Evolutionary conservation across 2,329 filamentous ascomycete species (phyloP), one percentile per base, ranked within the genome.

Genomic region (Calcarisporium arbuscula): DNA sequence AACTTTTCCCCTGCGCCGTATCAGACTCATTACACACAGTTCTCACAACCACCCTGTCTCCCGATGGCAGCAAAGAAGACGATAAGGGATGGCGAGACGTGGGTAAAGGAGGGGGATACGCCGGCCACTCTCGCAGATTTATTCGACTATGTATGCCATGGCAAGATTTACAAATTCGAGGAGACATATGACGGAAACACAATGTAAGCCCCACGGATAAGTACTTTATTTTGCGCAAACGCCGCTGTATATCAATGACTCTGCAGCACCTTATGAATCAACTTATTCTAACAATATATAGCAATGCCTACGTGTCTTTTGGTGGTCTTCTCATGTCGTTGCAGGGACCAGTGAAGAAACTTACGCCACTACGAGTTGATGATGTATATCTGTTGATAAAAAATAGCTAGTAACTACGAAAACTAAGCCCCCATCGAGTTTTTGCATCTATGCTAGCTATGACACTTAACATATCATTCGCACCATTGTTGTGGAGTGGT

Each of bases 311-410:
- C 62, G 74, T 94, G 49, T 95, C 88, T 2, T 98, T 95, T 52
- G 92, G 92, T 30, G 92, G 92, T 7, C 68, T 98, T 45, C 65
- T 98, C 51, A 81, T 96, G 65, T 87, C 83, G 51, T 73, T 98
- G 36, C 85, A 95, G 53, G 92, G 94, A 6, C 92, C 92, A 3
- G 92, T 94, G 62, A 94, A 92, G 72, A 95, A 95, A 69, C 77
- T 98, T 43, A 94, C 85, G 21, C 84, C 88, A 19, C 65, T 98
- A 54, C 79, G 88, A 51, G 90, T 95, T 52, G 92, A 98, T 59
- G 82, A 95, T 56, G 80, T 94, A 44, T 98, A 98, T 58, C 74
- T 98, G 41, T 73, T 96, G 41, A 70, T 94, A 49, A 98, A 95
- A 78, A 95, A 94, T n/a, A n/a, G n/a, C n/a, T n/a, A n/a, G n/a